phyloP scores from a whole-genome alignment of 352 stramenopile species.

The Globisporangium abappressorium region DNA sequence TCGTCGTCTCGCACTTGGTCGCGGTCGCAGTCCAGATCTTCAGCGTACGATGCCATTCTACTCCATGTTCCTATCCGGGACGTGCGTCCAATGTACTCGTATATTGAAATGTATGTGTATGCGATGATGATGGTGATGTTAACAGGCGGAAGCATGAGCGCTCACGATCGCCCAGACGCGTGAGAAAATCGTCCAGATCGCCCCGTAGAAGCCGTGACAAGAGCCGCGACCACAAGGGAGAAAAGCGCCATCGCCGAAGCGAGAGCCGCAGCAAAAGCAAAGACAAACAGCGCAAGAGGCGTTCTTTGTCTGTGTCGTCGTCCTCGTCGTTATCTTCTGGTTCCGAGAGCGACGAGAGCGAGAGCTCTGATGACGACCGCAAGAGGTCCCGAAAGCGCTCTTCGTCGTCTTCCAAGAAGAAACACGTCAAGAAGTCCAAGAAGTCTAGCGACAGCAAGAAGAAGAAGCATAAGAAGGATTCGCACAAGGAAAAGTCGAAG shows the following conservation, averaged over 20 bases:
- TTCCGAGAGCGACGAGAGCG: conserved; percentile 21
- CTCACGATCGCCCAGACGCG: conserved; percentile 6
- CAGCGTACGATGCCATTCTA: background rate
- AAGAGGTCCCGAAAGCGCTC: conserved; percentile 10
- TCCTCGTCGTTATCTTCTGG: conserved; percentile 24
- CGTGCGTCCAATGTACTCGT: background rate
- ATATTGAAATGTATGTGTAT: background rate
- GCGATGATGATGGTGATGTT: background rate
- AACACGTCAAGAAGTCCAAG: conserved; percentile 28
- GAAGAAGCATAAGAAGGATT: conserved; percentile 42
- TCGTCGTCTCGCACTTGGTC: conserved; percentile 24
- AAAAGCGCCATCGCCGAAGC: conserved; percentile 3
- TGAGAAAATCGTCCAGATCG: conserved; percentile 10
- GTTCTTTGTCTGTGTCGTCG: conserved; percentile 5
- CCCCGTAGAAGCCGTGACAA: background rate
- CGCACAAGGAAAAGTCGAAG: conserved; percentile 27
- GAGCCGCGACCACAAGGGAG: background rate
- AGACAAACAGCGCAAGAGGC: background rate
- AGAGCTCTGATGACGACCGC: conserved; percentile 18
- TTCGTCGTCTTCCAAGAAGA: conserved; percentile 28
- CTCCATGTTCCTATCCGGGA: background rate
- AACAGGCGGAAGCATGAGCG: conserved; percentile 23
- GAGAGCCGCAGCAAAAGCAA: conserved; percentile 6
- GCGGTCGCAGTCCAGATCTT: conserved; percentile 25
- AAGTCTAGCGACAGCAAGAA: conserved; percentile 22